Evolutionary conservation across 805 yeast genomes (phyloP), one percentile per base, ranked within the genome.

Genomic region (Starmerella vaccinii): DNA sequence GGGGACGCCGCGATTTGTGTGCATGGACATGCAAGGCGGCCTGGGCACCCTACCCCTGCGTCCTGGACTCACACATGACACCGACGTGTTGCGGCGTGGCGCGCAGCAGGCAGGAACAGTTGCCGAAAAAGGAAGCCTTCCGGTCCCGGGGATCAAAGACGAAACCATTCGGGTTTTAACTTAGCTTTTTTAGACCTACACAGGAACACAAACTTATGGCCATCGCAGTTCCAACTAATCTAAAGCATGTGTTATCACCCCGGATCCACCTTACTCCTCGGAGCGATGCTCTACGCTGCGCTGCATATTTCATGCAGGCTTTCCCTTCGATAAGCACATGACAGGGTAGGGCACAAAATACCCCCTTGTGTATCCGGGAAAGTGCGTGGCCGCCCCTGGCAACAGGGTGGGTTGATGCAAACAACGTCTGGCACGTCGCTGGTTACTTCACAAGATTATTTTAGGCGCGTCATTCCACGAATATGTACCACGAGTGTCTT

Each of bases 11-110:
- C 38, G 35, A 5, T 12, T 1, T 34, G 38, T 22, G 38, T 22
- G 13, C 38, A 34, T n/a, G 38, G 7, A 16, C 12, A 34, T 34
- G 38, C 38, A 34, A 34, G 38, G 38, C 38, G 2, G 22, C 7
- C 38, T 34, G 38, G 38, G 38, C 38, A 13, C 22, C 29, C 38
- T 34, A 16, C 38, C 38, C 38, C 38, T 34, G 38, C 38, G 38
- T 10, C 21, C 8, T 12, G 22, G 18, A 8, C 38, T 12, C 5
- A 21, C 10, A 3, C n/a, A n/a, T n/a, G n/a, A n/a, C n/a, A n/a
- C n/a, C n/a, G n/a, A n/a, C n/a, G n/a, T n/a, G n/a, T n/a, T n/a
- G n/a, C n/a, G n/a, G n/a, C n/a, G n/a, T n/a, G n/a, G n/a, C n/a
- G n/a, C n/a, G n/a, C n/a, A n/a, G n/a, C n/a, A n/a, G n/a, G n/a